Evolutionary conservation across 2,329 filamentous ascomycete genomes (phyloP).

Genomic region (Phoma sp.): DNA sequence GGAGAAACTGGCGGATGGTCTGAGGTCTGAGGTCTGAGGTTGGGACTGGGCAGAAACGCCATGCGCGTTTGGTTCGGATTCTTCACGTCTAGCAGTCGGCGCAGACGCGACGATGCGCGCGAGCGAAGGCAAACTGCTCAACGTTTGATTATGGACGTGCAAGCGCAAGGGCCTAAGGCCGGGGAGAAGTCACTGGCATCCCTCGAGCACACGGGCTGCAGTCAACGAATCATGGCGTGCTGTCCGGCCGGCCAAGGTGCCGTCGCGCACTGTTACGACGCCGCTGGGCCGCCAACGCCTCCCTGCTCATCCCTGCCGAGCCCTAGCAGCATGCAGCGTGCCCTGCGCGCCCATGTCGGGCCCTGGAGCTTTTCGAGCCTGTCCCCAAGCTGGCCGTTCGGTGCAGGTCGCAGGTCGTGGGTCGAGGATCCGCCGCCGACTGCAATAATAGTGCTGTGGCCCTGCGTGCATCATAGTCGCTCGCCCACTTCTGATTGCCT

Average conservation of each 20-base stretch:
- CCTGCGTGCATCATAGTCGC: slow-evolving; percentile 5
- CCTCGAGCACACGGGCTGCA: slow-evolving; percentile 24
- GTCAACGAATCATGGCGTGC: slow-evolving; percentile 27
- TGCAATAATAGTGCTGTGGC: slow-evolving; percentile 16
- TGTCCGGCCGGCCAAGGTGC: slow-evolving; percentile 16
- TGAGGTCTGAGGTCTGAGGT: too few species aligned
- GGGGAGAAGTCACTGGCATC: slow-evolving; percentile 24
- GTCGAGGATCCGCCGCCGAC: slow-evolving; percentile 13
- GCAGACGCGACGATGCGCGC: slow-evolving; percentile 11
- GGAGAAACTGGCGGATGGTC: neutral
- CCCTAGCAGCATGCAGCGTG: slow-evolving; percentile 27
- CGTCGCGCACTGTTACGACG: slow-evolving; percentile 20
- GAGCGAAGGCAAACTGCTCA: slow-evolving; percentile 6
- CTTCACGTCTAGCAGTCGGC: slow-evolving; percentile 7
- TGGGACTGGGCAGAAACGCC: neutral
- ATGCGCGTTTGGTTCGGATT: slow-evolving; percentile 1
- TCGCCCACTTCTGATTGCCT: slow-evolving; percentile 1
- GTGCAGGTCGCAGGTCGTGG: slow-evolving; percentile 17
- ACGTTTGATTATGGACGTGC: slow-evolving; percentile 1
- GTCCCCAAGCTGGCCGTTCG: slow-evolving; percentile 12
- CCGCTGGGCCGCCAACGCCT: slow-evolving; percentile 32
- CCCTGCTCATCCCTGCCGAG: slow-evolving; percentile 28
- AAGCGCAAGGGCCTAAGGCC: slow-evolving; percentile 18
- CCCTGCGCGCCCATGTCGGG: slow-evolving; percentile 5
- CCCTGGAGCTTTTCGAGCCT: slow-evolving; percentile 15